Percentiles rank a stretch among this genome's conserved stretches.
Evolutionary conservation across 495 filamentous ascomycete species (phyloP).

Genomic region (Aspergillus taichungensis): DNA sequence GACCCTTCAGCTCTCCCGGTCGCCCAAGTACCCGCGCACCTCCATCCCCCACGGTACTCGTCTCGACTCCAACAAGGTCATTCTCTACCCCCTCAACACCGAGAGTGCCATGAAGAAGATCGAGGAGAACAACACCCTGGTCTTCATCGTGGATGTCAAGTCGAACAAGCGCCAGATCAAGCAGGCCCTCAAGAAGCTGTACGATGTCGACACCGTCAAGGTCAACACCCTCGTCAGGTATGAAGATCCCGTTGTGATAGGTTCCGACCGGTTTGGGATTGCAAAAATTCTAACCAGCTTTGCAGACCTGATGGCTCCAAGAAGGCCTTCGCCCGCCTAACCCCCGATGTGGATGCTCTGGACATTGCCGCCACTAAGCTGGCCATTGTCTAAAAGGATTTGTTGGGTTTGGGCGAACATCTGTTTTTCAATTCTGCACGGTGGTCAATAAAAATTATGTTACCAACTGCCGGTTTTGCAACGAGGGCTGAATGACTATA

Average conservation of each 20-base stretch:
- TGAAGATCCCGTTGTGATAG: constrained; percentile 17
- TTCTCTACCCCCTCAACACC: constrained; percentile 84
- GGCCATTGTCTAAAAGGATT: constrained; percentile 74
- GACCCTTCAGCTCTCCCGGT: constrained; percentile 82
- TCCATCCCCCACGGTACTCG: constrained; percentile 81
- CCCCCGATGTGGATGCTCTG: constrained; percentile 92
- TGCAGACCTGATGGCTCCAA: constrained; percentile 87
- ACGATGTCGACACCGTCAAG: constrained; percentile 96
- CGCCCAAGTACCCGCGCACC: constrained; percentile 95
- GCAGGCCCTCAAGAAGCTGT: constrained; percentile 95
- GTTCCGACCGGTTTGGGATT: not conserved
- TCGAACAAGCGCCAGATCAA: constrained; percentile 99
- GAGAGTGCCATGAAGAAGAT: constrained; percentile 99
- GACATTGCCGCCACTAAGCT: constrained; percentile 99
- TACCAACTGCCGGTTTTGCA: constrained; percentile 27
- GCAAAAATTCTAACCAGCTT: constrained; percentile 9
- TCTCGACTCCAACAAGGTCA: constrained; percentile 87
- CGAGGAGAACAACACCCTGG: constrained; percentile 99
- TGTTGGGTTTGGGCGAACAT: constrained; percentile 33
- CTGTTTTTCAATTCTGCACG: constrained; percentile 30
- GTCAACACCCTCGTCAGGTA: constrained; percentile 98
- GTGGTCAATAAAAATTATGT: constrained; percentile 36
- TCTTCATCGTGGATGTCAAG: constrained; percentile 98
- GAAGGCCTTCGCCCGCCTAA: constrained; percentile 96
- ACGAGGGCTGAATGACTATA: constrained; percentile 36